phyloP scores from a whole-genome alignment of 345 rosid species.

The Eucalyptus marginata region DNA sequence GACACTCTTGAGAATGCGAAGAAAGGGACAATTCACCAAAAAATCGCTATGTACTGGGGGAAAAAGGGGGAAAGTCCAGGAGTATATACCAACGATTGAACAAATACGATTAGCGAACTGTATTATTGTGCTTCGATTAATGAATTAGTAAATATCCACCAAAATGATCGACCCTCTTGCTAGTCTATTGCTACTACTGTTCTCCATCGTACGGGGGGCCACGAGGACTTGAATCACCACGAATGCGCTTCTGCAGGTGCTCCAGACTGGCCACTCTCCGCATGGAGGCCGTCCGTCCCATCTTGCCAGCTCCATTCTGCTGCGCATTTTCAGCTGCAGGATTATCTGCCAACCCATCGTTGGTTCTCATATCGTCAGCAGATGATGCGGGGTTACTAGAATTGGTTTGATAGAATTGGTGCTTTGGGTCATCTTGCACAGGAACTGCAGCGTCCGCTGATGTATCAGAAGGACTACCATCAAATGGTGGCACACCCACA shows the following conservation, averaged over 20 bases:
- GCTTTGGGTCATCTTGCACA: conserved; percentile 27
- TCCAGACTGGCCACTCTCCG: conserved; percentile 88
- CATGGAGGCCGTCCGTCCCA: conserved; percentile 56
- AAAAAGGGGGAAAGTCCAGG: not conserved
- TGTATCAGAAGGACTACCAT: conserved; percentile 36
- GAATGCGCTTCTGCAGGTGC: conserved; percentile 77
- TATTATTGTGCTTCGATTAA: not conserved
- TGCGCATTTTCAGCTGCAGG: conserved; percentile 29
- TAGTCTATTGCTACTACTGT: not conserved
- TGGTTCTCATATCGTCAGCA: conserved; percentile 9
- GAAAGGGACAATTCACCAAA: not conserved
- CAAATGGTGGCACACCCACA: conserved; percentile 22
- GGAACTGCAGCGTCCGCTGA: conserved; percentile 48
- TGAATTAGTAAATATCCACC: not conserved
- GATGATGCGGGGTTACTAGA: conserved; percentile 8
- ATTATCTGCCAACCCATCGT: conserved; percentile 21
- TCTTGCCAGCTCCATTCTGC: conserved; percentile 29
- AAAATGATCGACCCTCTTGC: not conserved
- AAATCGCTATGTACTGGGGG: not conserved
- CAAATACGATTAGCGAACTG: not conserved
- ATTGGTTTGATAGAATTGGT: conserved; percentile 14
- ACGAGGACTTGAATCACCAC: conserved; percentile 24
- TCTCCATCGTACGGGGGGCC: conserved; percentile 1
- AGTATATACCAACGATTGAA: not conserved
- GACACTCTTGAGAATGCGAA: not conserved